Percentiles rank a stretch among this genome's conserved stretches.
phyloP scores from a whole-genome alignment of 352 stramenopile species.

The Phytophthora brassicae region DNA sequence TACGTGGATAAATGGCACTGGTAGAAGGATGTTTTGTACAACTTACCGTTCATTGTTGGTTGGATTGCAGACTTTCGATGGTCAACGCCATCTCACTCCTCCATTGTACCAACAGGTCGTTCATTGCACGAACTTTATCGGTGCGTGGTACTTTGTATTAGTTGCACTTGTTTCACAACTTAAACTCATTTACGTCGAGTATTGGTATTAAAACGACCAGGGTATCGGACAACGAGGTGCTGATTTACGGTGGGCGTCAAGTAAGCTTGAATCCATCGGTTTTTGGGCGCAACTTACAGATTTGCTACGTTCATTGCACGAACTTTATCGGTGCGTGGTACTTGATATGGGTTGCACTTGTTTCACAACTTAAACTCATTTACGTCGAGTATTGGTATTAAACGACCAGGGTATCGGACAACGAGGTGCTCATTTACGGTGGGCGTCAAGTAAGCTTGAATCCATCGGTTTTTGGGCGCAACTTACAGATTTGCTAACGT shows the following conservation, averaged over 20 bases:
- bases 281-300: background rate
- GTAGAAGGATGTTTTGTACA: no score
- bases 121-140: constrained; percentile 60
- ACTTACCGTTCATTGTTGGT: no score
- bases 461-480: background rate
- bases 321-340: constrained; percentile 43
- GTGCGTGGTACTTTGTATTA: constrained; percentile 21
- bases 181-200: background rate
- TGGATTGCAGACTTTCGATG: constrained; percentile 49
- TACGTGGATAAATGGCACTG: constrained; percentile 19
- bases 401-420: constrained; percentile 39
- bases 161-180: background rate
- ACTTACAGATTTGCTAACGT: background rate
- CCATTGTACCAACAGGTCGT: constrained; percentile 38
- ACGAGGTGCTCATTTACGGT: constrained; percentile 62
- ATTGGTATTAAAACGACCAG: constrained; percentile 22
- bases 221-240: constrained; percentile 41
- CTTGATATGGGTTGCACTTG: background rate
- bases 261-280: constrained; percentile 21
- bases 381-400: background rate
- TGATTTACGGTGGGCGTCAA: constrained; percentile 72
- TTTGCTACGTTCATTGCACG: constrained; percentile 34
- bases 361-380: background rate
- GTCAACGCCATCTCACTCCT: constrained; percentile 40
- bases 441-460: constrained; percentile 52